Conservation (phyloP, 108 stramenopile species). For the Nannochloropsis oceanica region DNA sequence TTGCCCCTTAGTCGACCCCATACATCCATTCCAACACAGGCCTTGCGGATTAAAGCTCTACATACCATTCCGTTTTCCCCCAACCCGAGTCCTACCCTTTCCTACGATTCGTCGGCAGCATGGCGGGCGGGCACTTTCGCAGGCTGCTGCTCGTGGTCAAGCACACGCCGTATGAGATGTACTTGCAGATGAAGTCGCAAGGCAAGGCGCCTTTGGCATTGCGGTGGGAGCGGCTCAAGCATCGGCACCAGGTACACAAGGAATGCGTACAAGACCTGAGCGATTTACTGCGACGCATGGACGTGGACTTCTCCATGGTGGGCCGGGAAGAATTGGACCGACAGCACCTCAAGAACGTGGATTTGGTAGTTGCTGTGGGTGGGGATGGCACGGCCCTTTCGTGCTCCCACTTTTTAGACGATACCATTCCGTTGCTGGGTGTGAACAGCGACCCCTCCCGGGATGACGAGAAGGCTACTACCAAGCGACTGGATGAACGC, state of each 20-base stretch:
- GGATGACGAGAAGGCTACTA: constrained; percentile 33
- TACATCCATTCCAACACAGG: too few relatives aligned
- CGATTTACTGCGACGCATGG: constrained; percentile 28
- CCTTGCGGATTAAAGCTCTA: too few relatives aligned
- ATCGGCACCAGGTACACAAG: constrained; percentile 70
- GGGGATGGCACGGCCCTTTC: constrained; percentile 87
- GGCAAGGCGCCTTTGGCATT: constrained; percentile 89
- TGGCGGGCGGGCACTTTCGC: constrained; percentile 4
- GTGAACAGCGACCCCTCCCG: constrained; percentile 42
- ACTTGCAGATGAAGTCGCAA: constrained; percentile 64
- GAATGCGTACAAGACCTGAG: constrained; percentile 55
- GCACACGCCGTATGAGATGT: constrained; percentile 78
- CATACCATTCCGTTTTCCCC: too few relatives aligned
- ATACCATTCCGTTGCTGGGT: constrained; percentile 30
- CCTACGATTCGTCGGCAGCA: not conserved
- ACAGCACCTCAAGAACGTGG: constrained; percentile 73
- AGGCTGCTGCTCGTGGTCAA: constrained; percentile 82
- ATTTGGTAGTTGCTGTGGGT: constrained; percentile 80
- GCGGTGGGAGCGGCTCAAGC: constrained; percentile 53
- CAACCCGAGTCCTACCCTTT: too few relatives aligned
- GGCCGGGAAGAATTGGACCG: constrained; percentile 84
- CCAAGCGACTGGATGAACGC: constrained; percentile 68
- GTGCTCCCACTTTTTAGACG: constrained; percentile 34
- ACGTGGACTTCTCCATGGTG: constrained; percentile 63
- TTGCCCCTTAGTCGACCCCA: too few relatives aligned